Base-by-base conservation (phyloP, 331 rosid genomes). In the Rosa hybrid region DNA sequence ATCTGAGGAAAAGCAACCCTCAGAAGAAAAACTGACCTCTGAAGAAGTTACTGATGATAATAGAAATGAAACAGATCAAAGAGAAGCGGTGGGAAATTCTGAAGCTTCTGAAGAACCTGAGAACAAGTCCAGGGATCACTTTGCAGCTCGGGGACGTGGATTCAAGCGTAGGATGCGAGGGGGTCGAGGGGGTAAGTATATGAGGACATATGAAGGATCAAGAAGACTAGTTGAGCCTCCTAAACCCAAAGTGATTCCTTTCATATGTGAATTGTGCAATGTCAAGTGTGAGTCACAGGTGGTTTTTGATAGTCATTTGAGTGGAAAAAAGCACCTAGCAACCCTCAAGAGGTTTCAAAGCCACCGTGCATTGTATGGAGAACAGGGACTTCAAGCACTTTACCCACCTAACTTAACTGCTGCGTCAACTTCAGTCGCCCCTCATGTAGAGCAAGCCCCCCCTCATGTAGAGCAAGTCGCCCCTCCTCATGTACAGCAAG, bases 271-370 rank as follows among this genome's bases (percentile, higher is more conserved):
- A 75, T 50, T 93, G 90, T 93, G 98, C 90, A 87, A 88, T 84
- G 91, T 91, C 75, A 93, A 89, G 86, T 93, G 98, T 63, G 97
- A 93, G 69, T 88, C 94, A 7, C 89, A 88, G 80, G 84, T 83
- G 60, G 97, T 91, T 70, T 88, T 84, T 72, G 88, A 93, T 74
- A 91, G 90, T 82, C 97, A 93, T 83, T 25, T 93, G 88, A 77
- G 64, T 9, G 98, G 98, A 56, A 93, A 90, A 81, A 93, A 87
- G 81, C 97, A 93, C 85, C 72, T 77, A 21, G 74, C 89, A 0
- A 89, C 64, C 57, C 86, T 92, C 5, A 89, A 81, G 84, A 86
- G 91, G 27, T 92, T 84, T 71, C 84, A 87, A 54, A 90, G 91
- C 23, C 83, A 63, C 79, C 88, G 84, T 54, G 87, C 87, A 74